These are phyloP conservation scores for Sporothrix phasma DNA, from an alignment of 2,329 filamentous ascomycete genomes.

Conservation along the genomic window DNA sequence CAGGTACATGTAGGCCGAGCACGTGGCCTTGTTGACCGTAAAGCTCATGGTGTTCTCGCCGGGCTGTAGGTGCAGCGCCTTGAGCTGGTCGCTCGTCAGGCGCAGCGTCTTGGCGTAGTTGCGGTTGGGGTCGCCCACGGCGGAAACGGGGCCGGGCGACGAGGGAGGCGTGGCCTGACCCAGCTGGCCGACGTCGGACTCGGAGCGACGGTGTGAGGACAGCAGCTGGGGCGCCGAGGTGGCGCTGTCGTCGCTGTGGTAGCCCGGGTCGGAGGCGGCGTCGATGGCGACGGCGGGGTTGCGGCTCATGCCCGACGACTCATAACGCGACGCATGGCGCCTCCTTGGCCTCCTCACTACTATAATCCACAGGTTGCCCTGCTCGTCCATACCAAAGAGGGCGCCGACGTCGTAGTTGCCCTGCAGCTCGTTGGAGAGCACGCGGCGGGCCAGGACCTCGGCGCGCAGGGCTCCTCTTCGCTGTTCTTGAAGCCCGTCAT, in stretches of 20 bases:
- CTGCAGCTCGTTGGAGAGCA: constrained; percentile 84
- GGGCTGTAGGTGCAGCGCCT: constrained; percentile 67
- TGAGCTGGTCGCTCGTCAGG: constrained; percentile 89
- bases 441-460: constrained; percentile 85
- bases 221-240: constrained; percentile 29
- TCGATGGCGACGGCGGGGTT: constrained; percentile 55
- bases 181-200: constrained; percentile 51
- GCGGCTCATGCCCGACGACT: constrained; percentile 40
- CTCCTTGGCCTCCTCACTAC: constrained; percentile 91
- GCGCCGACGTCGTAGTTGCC: constrained; percentile 95
- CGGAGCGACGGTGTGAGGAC: constrained; percentile 50
- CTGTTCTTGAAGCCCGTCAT: constrained; percentile 96
- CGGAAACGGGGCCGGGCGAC: constrained; percentile 53
- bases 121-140: constrained; percentile 56
- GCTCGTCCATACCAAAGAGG: constrained; percentile 87
- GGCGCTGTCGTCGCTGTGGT: constrained; percentile 80
- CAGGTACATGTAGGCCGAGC: constrained; percentile 83
- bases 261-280: constrained; percentile 83
- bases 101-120: constrained; percentile 96
- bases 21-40: constrained; percentile 90
- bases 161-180: constrained; percentile 56
- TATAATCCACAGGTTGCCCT: constrained; percentile 99
- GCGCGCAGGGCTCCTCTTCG: constrained; percentile 83
- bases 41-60: constrained; percentile 95
- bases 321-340: constrained; percentile 59